Evolutionary conservation across 805 yeast species (phyloP).

Genomic region (Kluyveromyces aestuarii): DNA sequence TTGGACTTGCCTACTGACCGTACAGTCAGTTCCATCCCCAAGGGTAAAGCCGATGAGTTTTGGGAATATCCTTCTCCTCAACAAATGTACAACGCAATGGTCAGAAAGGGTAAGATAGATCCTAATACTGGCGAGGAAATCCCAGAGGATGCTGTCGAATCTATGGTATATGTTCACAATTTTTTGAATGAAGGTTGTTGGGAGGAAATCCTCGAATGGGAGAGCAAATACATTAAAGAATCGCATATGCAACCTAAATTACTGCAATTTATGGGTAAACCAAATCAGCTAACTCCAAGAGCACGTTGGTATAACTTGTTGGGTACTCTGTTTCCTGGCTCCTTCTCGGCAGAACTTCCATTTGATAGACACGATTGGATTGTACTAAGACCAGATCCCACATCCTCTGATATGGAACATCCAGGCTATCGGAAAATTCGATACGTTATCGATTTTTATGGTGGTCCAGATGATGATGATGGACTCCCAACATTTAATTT

Average conservation of each 20-base stretch:
- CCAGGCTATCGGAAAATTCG: conserved; percentile 62
- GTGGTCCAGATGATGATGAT: conserved; percentile 85
- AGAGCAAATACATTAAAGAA: conserved; percentile 51
- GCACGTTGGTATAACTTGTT: conserved; percentile 62
- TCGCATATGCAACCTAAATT: conserved; percentile 63
- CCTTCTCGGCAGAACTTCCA: conserved; percentile 73
- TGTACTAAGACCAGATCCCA: conserved; percentile 55
- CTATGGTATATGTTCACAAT: conserved; percentile 96
- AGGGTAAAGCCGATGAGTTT: conserved; percentile 75
- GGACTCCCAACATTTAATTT: conserved; percentile 88
- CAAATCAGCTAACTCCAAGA: conserved; percentile 78
- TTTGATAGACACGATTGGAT: conserved; percentile 99
- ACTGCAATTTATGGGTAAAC: conserved; percentile 83
- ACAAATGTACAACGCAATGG: conserved; percentile 98
- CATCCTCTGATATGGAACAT: conserved; percentile 23
- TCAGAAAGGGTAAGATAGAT: conserved; percentile 71
- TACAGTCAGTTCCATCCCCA: conserved; percentile 77
- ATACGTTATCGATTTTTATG: conserved; percentile 90
- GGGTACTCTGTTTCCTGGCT: conserved; percentile 62
- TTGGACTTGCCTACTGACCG: conserved; percentile 74
- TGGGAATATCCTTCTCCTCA: conserved; percentile 99
- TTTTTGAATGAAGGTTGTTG: conserved; percentile 96
- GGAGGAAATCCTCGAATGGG: conserved; percentile 93
- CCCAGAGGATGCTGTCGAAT: conserved; percentile 91
- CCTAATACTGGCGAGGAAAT: conserved; percentile 50